phyloP scores from a whole-genome alignment of 2,329 filamentous ascomycete genomes.

The Colletotrichum sp. region DNA sequence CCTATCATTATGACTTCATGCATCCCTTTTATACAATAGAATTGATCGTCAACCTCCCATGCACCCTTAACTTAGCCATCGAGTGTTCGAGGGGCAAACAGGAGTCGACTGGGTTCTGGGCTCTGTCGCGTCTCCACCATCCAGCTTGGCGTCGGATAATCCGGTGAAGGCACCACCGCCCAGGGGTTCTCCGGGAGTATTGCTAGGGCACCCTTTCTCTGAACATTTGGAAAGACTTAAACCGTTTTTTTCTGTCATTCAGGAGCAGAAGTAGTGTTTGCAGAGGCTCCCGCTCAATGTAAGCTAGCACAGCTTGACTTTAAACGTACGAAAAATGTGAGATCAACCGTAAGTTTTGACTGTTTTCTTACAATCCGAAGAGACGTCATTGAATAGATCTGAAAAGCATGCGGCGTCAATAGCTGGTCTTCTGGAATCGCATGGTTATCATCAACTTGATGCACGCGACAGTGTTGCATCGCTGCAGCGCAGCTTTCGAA shows the following conservation, averaged over 20 bases:
- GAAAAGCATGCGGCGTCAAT: neutral
- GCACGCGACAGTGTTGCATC: neutral
- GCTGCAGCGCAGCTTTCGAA: neutral
- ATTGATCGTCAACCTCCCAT: neutral
- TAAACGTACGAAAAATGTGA: neutral
- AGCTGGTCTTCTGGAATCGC: neutral
- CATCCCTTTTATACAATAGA: neutral
- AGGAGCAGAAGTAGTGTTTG: neutral
- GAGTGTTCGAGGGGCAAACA: neutral
- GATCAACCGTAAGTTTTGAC: neutral
- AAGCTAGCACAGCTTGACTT: neutral
- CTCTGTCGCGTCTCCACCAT: neutral
- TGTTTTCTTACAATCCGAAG: neutral
- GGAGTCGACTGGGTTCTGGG: neutral
- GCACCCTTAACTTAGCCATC: neutral
- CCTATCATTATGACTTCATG: rapidly evolving
- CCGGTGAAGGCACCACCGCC: neutral
- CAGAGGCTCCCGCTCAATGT: neutral
- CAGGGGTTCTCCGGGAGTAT: neutral
- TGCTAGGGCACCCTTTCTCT: neutral
- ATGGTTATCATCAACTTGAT: neutral
- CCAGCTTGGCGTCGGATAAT: neutral
- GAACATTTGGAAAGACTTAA: neutral
- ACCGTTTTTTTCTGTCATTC: neutral
- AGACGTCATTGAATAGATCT: neutral